These are phyloP conservation scores for Phyllosticta ampelicida DNA, from an alignment of 2,329 filamentous ascomycete genomes.

Conservation along the genomic window DNA sequence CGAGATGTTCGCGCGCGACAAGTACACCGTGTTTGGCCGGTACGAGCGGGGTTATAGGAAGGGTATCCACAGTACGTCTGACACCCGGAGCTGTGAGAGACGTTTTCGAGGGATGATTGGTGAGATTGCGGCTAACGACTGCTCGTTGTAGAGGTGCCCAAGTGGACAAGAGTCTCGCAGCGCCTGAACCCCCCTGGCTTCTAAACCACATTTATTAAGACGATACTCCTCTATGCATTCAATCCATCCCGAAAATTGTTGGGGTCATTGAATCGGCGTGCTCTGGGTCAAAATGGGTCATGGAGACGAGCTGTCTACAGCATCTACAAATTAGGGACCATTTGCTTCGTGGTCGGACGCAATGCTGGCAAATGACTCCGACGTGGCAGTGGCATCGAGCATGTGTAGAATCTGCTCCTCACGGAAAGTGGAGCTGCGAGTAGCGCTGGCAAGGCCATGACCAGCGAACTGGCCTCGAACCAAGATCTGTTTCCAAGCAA, in stretches of 20 bases:
- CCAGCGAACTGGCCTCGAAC: no score
- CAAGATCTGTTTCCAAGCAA: no score
- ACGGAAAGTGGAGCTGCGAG: no score
- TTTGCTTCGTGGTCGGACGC: no score
- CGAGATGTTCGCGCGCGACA: constrained; percentile 93
- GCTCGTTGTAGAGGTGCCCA: constrained; percentile 24
- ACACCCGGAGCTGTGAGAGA: neutral
- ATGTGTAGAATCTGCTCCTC: no score
- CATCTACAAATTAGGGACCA: no score
- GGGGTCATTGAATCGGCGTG: neutral
- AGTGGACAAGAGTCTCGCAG: constrained; percentile 95
- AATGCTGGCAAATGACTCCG: no score
- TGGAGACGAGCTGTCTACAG: no score
- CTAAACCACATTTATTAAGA: constrained; percentile 37
- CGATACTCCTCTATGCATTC: neutral
- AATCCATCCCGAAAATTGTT: neutral
- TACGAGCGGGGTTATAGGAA: constrained; percentile 95
- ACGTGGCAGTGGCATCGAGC: no score
- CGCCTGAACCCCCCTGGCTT: constrained; percentile 90
- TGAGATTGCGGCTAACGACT: neutral
- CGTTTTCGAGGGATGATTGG: neutral
- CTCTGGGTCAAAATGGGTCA: neutral
- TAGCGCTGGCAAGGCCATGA: no score
- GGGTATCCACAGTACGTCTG: constrained; percentile 85
- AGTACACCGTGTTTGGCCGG: constrained; percentile 95